These are phyloP conservation scores for Trichophaea hybrida DNA, from an alignment of 2,329 filamentous ascomycete species.

Conservation along the genomic window DNA sequence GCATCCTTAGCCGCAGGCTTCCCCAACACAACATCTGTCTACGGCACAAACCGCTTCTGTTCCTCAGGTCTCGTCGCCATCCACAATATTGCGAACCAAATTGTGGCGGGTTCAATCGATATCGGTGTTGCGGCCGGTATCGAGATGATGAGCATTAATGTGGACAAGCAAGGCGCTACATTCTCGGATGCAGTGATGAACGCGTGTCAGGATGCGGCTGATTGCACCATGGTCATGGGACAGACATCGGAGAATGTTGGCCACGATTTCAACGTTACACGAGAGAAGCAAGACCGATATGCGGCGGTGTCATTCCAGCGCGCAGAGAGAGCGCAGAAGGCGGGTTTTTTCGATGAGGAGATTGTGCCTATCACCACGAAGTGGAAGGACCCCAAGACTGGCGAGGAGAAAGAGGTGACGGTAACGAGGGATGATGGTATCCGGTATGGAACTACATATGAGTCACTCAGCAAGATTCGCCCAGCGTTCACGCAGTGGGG, in stretches of 20 bases:
- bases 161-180: conserved; percentile 53
- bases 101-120: conserved; percentile 65
- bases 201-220: conserved; percentile 58
- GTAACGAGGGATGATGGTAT: conserved; percentile 82
- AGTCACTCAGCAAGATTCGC: conserved; percentile 69
- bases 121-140: conserved; percentile 77
- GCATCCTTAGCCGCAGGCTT: conserved; percentile 83
- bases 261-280: conserved; percentile 70
- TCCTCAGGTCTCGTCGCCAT: conserved; percentile 90
- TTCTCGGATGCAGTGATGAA: conserved; percentile 63
- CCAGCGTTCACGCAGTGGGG: conserved; percentile 85
- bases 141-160: conserved; percentile 69
- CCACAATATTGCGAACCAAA: conserved; percentile 85
- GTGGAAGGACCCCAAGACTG: conserved; percentile 70
- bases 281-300: conserved; percentile 69
- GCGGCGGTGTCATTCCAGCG: conserved; percentile 76
- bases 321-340: conserved; percentile 80
- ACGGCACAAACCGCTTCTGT: conserved; percentile 87
- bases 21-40: conserved; percentile 74
- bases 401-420: conserved; percentile 61
- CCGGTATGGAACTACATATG: conserved; percentile 74
- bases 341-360: conserved; percentile 84
- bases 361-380: conserved; percentile 75
- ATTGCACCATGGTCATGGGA: conserved; percentile 93
- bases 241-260: conserved; percentile 96